A percentile compares a stretch with the other conserved stretches of the same genome.
Evolutionary conservation across 139 green algal genomes (phyloP).

Genomic region (Volvox africanus): DNA sequence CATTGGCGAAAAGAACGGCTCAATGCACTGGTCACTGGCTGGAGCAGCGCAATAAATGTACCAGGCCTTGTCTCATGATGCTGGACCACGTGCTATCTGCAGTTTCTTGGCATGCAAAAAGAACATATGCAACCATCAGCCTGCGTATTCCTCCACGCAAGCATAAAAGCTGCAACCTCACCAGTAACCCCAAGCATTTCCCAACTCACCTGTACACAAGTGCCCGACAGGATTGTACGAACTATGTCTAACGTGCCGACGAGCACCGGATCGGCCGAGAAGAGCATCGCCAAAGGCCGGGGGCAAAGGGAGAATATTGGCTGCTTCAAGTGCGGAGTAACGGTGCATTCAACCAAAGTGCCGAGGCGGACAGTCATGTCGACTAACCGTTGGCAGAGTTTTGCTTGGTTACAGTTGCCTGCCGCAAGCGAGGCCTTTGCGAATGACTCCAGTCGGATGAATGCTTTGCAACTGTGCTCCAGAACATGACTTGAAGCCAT

Average conservation of each 20-base stretch:
- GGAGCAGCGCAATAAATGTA: background rate
- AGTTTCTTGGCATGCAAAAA: background rate
- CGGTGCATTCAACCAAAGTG: background rate
- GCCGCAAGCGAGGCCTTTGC: background rate
- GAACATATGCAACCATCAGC: background rate
- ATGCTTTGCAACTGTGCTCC: background rate
- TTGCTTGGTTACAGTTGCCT: no score
- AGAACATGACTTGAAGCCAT: background rate
- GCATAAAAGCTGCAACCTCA: background rate
- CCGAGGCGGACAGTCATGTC: background rate
- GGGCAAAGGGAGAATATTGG: background rate
- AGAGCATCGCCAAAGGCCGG: background rate
- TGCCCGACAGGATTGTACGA: background rate
- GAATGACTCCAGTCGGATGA: background rate
- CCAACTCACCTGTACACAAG: background rate
- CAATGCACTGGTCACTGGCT: background rate
- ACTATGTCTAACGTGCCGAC: background rate
- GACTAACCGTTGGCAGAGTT: background rate
- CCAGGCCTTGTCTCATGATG: background rate
- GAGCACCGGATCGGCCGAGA: background rate
- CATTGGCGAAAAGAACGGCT: background rate
- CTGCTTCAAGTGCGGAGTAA: background rate
- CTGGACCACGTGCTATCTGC: background rate
- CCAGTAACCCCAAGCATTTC: no score
- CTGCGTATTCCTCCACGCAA: background rate